phyloP scores from a whole-genome alignment of 331 rosid genomes.

The Telfairia occidentalis region DNA sequence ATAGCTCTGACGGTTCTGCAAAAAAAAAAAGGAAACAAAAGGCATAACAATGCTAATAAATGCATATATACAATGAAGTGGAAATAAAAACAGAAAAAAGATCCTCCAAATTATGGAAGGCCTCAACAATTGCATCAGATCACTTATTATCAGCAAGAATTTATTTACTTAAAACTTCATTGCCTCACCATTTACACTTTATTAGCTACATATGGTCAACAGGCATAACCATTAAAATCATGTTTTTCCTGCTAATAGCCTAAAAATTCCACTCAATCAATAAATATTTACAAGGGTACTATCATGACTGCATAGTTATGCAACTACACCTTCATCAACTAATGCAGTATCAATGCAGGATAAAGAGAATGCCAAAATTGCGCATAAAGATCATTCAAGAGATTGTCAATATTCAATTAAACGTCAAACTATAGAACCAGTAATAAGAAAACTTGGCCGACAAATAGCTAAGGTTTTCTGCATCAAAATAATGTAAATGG shows the following conservation, averaged over 20 bases:
- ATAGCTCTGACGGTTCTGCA: slow-evolving; percentile 82
- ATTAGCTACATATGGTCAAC: not conserved
- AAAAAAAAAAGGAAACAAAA: not conserved
- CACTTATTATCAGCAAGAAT: not conserved
- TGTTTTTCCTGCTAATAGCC: not conserved
- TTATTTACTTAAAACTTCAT: not conserved
- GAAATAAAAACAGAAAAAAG: not conserved
- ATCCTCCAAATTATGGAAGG: not conserved
- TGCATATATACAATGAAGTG: too few relatives aligned
- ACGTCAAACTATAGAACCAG: not conserved
- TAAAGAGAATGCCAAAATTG: not conserved
- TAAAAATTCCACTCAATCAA: not conserved
- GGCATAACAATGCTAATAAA: not conserved
- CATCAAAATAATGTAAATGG: not conserved
- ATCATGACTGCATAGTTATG: too few relatives aligned
- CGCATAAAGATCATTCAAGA: not conserved
- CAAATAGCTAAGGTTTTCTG: not conserved
- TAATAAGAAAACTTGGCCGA: not conserved
- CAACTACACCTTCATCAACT: too few relatives aligned
- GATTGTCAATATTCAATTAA: not conserved
- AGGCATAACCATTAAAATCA: not conserved
- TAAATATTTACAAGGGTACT: not conserved
- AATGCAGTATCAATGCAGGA: not conserved
- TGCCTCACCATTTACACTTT: not conserved
- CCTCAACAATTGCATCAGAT: not conserved